phyloP scores from a whole-genome alignment of 768 basidiomycete genomes.

The Agaricus subrufescens region DNA sequence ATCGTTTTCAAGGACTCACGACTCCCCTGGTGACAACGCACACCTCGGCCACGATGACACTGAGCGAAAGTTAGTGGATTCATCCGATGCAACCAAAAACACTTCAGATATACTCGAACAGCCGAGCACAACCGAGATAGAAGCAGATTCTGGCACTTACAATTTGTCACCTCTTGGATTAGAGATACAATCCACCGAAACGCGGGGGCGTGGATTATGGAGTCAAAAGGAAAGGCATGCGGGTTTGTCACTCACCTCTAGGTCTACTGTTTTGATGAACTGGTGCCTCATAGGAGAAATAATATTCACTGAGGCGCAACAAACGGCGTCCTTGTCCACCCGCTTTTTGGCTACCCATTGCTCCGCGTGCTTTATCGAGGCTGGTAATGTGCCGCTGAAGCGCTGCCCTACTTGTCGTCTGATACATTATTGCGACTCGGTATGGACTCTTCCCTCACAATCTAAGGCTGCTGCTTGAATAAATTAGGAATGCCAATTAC shows the following conservation, averaged over 20 bases:
- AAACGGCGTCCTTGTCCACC: slow-evolving; percentile 62
- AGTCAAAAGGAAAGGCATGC: slow-evolving; percentile 15
- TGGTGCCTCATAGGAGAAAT: slow-evolving; percentile 43
- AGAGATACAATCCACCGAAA: slow-evolving; percentile 14
- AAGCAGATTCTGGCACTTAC: slow-evolving; percentile 11
- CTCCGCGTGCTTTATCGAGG: slow-evolving; percentile 52
- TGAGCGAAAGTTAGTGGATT: slow-evolving; percentile 12
- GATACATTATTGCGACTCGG: slow-evolving; percentile 72
- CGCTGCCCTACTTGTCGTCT: slow-evolving; percentile 72
- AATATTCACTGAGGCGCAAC: slow-evolving; percentile 54
- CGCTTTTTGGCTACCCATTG: slow-evolving; percentile 59
- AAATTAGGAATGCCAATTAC: slow-evolving; percentile 58
- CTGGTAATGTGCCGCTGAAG: slow-evolving; percentile 38
- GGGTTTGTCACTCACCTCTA: slow-evolving; percentile 12
- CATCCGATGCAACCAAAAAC: neutral
- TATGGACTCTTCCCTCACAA: slow-evolving; percentile 30
- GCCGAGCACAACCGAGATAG: neutral
- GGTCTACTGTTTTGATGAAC: neutral
- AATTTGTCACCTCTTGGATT: slow-evolving; percentile 17
- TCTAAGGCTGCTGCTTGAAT: neutral
- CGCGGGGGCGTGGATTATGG: slow-evolving; percentile 21
- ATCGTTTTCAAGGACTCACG: slow-evolving; percentile 19
- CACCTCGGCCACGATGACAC: neutral
- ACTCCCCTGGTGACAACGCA: neutral
- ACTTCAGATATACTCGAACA: neutral